Evolutionary conservation across 495 filamentous ascomycete species (phyloP).

Genomic region (Jackrogersella multiformis): DNA sequence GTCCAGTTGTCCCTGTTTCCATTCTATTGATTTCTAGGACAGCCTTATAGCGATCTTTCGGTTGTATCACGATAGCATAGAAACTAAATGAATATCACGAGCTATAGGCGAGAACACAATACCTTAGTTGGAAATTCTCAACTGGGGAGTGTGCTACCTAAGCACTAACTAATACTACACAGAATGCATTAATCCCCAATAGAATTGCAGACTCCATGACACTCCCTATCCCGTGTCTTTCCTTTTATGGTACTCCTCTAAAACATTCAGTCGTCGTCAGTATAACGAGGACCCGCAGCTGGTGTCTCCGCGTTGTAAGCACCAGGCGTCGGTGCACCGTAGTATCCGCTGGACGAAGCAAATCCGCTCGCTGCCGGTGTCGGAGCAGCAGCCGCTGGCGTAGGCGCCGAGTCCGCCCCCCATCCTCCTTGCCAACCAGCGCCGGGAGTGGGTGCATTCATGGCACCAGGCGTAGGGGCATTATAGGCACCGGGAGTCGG

Average conservation of each 20-base stretch:
- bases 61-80: background rate
- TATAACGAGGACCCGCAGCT: conserved; percentile 69
- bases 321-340: conserved; percentile 81
- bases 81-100: background rate
- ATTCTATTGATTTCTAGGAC: too few relatives aligned
- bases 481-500: conserved; percentile 82
- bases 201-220: conserved; percentile 11
- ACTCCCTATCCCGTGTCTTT: conserved; percentile 21
- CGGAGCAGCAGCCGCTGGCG: conserved; percentile 69
- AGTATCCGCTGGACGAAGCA: conserved; percentile 58
- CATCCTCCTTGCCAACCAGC: conserved; percentile 59
- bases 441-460: conserved; percentile 67
- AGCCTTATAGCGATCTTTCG: too few relatives aligned
- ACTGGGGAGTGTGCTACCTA: background rate
- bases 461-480: conserved; percentile 83
- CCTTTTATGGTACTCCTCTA: conserved; percentile 10
- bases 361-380: conserved; percentile 62
- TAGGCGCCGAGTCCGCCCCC: conserved; percentile 70
- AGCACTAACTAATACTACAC: conserved; percentile 26
- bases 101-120: background rate
- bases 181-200: background rate
- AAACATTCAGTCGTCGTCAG: conserved; percentile 56
- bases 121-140: background rate
- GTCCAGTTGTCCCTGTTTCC: too few relatives aligned
- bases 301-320: conserved; percentile 80